Percentiles rank a stretch among this genome's conserved stretches.
These are phyloP conservation scores for Rhizopogon salebrosus DNA, from an alignment of 768 basidiomycete species.

Conservation along the genomic window DNA sequence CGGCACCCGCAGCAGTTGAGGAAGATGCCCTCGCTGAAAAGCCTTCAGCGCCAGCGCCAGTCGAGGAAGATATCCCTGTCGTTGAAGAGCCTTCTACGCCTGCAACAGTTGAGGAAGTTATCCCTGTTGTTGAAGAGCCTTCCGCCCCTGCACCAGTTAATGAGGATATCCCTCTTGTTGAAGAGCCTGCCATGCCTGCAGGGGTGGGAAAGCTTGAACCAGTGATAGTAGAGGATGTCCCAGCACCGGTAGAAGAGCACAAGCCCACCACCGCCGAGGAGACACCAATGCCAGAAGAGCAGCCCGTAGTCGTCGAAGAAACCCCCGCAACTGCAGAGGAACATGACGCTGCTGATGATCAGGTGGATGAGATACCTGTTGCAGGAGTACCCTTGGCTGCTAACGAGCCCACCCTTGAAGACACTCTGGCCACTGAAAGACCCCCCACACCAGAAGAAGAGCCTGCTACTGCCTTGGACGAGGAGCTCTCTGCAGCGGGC, in stretches of 20 bases:
- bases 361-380: conserved; percentile 2
- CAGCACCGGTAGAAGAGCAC: not conserved
- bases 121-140: not conserved
- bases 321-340: not conserved
- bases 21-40: not conserved
- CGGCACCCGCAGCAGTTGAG: not conserved
- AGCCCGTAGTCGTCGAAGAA: conserved; percentile 3
- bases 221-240: not conserved
- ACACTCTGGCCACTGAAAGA: not conserved
- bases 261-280: not conserved
- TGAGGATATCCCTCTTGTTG: conserved; percentile 1
- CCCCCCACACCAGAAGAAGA: not conserved
- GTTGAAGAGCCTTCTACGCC: not conserved
- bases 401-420: conserved; percentile 2
- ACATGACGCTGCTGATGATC: not conserved
- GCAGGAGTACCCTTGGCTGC: not conserved
- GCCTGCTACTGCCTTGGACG: not conserved
- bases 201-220: conserved; percentile 1
- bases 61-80: not conserved
- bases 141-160: not conserved
- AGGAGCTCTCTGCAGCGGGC: not conserved
- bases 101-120: conserved; percentile 3
- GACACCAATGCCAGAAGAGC: not conserved
- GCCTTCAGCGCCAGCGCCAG: not conserved
- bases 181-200: not conserved